Percentiles rank a stretch among this genome's conserved stretches.
Evolutionary conservation across 257 asterid species (phyloP).

Genomic region (Galeopsis tetrahit): DNA sequence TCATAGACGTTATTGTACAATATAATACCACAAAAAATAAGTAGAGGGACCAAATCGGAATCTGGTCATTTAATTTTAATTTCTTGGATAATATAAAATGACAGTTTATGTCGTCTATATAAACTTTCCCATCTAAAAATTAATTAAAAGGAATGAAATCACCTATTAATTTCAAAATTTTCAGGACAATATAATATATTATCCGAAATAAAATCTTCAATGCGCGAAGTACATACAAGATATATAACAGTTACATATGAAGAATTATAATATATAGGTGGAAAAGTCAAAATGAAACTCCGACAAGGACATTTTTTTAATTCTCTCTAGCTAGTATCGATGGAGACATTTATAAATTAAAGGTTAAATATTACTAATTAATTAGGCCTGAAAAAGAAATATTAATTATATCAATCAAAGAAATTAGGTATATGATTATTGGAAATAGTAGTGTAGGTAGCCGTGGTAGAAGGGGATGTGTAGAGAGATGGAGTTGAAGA

Average conservation of each 20-base stretch:
- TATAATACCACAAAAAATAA: no score
- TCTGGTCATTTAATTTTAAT: no score
- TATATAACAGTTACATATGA: not conserved
- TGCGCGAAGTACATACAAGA: no score
- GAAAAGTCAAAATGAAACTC: not conserved
- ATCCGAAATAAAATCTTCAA: no score
- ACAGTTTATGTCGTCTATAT: no score
- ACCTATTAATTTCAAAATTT: no score
- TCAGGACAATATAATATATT: no score
- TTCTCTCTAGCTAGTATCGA: not conserved
- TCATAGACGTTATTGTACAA: no score
- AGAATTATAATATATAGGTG: not conserved
- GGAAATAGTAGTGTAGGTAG: conserved; percentile 55
- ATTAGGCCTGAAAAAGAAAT: not conserved
- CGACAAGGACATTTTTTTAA: conserved; percentile 1
- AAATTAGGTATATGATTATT: conserved; percentile 59
- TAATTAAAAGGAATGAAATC: no score
- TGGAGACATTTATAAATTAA: not conserved
- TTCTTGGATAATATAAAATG: no score
- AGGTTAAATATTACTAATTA: not conserved
- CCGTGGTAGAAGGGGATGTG: conserved; percentile 54
- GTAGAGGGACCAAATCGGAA: no score
- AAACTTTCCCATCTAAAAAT: no score
- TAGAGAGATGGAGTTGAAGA: conserved; percentile 60
- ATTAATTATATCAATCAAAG: conserved; percentile 43